Evolutionary conservation across 768 basidiomycete species (phyloP), one percentile per base, ranked within the genome.

Genomic region (Austroboletus festivus): DNA sequence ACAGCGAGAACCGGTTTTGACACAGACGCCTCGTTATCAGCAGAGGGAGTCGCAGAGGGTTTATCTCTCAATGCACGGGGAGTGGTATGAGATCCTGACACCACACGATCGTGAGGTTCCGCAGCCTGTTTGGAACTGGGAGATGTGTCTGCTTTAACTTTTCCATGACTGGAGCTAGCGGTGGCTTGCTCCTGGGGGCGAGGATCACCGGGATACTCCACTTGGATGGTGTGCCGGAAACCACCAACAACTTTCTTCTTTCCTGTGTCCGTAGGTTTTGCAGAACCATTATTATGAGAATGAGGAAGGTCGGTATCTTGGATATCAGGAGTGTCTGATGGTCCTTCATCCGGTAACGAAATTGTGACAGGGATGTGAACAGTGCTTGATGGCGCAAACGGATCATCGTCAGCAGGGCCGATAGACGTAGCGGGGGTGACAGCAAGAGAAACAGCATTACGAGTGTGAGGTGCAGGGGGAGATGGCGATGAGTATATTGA

Each of bases 211-310:
- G 58, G 50, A 59, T 97, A 98, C 68, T 99, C 96, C 50, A 98
- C 87, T 67, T 98, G 96, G 40, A 98, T 90, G 10, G 96, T 98
- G 68, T 98, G 93, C 42, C 93, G 75, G 67, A 88, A 85, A 45
- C 75, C 75, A 2, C 52, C 23, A 8, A 60, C 18, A 18, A 69
- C 71, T 51, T 72, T 81, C 54, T 76, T 72, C 63, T 79, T 81
- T 47, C 71, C 63, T 24, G 64, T 49, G 42, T 85, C 72, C 4
- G 68, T 58, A 15, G 68, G 73, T 28, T 69, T 67, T 33, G 65
- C 60, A 52, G 57, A 60, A 20, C 53, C 60, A 22, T 60, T 61
- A 50, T 59, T 61, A 50, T 59, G 26, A 50, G 55, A 42, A 55
- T 56, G 24, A 23, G 55, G 24, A 22, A 54, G 61, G 18, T 52